Conservation (phyloP, 1,284 basidiomycete species). For the Xerocomus nothofagi region DNA sequence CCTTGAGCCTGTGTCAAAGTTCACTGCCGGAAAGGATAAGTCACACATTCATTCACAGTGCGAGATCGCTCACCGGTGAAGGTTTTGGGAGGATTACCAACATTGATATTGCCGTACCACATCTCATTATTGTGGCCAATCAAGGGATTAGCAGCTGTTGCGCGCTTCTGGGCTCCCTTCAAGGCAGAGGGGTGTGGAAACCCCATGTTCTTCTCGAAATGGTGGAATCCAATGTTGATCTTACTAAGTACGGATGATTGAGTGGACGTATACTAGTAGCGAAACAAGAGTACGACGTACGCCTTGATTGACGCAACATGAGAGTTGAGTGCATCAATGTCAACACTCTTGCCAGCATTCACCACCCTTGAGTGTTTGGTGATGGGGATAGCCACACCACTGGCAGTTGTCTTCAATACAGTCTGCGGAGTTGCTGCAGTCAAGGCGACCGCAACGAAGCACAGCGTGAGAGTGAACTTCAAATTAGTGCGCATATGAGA, state of each 20-base stretch:
- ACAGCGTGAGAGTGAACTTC: constrained; percentile 4
- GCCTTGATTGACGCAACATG: constrained; percentile 13
- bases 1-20: constrained; percentile 25
- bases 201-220: constrained; percentile 20
- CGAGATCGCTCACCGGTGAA: constrained; percentile 17
- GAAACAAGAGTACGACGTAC: constrained; percentile 8
- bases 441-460: constrained; percentile 3
- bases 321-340: constrained; percentile 10
- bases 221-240: constrained; percentile 9
- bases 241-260: constrained; percentile 15
- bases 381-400: constrained; percentile 15
- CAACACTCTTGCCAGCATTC: constrained; percentile 10
- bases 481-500: constrained; percentile 10
- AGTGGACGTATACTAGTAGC: neutral
- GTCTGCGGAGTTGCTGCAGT: constrained; percentile 1
- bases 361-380: constrained; percentile 15
- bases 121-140: constrained; percentile 10
- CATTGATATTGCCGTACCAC: constrained; percentile 22
- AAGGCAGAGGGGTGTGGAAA: constrained; percentile 6
- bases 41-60: neutral
- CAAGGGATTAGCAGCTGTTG: constrained; percentile 12
- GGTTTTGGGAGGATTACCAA: constrained; percentile 17
- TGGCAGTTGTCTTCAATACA: neutral
- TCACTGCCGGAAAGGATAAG: constrained; percentile 9
- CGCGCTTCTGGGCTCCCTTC: neutral